Conservation (phyloP, 2,329 filamentous ascomycete species). For the Paecilomyces variotii region DNA sequence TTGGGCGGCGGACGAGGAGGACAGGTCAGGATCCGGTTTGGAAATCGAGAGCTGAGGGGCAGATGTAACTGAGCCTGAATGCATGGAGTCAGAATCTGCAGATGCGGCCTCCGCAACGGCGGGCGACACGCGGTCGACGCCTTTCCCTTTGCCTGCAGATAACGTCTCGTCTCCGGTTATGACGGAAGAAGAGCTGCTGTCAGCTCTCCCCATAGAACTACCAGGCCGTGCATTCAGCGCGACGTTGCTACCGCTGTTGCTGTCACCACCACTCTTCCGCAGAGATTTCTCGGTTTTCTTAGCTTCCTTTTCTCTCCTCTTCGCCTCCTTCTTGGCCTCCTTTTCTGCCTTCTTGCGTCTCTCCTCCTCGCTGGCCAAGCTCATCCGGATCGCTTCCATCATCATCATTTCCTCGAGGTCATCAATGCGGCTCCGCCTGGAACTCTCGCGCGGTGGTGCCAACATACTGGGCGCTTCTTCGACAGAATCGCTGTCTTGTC, state of each 20-base stretch:
- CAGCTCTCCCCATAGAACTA: conserved; percentile 26
- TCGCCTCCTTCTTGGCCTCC: conserved; percentile 70
- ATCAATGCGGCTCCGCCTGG: conserved; percentile 60
- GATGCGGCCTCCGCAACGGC: conserved; percentile 5
- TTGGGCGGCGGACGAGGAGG: conserved; percentile 32
- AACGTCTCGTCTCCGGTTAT: conserved; percentile 27
- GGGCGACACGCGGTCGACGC: conserved; percentile 48
- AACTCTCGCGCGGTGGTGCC: conserved; percentile 41
- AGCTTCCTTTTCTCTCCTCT: conserved; percentile 76
- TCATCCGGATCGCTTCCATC: conserved; percentile 87
- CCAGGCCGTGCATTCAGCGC: conserved; percentile 43
- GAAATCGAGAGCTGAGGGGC: conserved; percentile 5
- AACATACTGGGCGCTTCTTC: conserved; percentile 26
- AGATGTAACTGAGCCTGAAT: conserved; percentile 13
- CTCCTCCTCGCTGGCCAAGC: conserved; percentile 87
- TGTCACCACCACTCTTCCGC: conserved; percentile 53
- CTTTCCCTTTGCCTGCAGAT: conserved; percentile 57
- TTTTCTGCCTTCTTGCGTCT: conserved; percentile 80
- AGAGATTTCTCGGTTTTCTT: conserved; percentile 64
- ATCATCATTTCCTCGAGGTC: conserved; percentile 98
- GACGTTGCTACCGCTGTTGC: conserved; percentile 53
- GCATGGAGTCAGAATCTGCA: conserved; percentile 26
- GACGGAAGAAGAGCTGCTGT: conserved; percentile 30
- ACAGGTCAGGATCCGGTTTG: conserved; percentile 11
- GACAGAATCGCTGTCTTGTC: conserved; percentile 28